Evolutionary conservation across 257 asterid species (phyloP).

Genomic region (Capsicum chinense): DNA sequence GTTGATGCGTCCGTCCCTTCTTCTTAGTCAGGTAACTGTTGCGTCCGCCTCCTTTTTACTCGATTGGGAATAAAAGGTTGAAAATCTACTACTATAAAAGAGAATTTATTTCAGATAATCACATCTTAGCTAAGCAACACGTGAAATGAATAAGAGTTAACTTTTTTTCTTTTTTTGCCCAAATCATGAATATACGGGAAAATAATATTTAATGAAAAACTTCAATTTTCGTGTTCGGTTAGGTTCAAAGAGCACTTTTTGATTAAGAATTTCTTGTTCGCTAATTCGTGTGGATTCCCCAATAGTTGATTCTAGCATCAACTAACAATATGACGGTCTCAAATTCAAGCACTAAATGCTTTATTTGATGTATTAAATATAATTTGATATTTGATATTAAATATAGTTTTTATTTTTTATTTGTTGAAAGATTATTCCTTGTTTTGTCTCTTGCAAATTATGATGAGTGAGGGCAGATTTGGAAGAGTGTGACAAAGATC

Average conservation of each 20-base stretch:
- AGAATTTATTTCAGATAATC: neutral
- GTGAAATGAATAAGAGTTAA: neutral
- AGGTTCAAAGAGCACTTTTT: neutral
- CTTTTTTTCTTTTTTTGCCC: neutral
- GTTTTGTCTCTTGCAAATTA: neutral
- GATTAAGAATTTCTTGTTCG: neutral
- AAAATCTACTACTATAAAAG: neutral
- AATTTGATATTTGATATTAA: too few species aligned
- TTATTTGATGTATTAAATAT: constrained; percentile 2
- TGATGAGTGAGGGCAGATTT: neutral
- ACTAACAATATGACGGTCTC: neutral
- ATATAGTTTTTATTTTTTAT: too few species aligned
- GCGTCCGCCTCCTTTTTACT: neutral
- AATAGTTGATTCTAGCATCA: neutral
- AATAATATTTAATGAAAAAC: neutral
- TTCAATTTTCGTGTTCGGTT: neutral
- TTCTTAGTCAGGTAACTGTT: neutral
- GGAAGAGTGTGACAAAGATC: neutral
- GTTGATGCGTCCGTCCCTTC: too few species aligned
- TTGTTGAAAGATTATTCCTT: neutral
- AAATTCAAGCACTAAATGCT: neutral
- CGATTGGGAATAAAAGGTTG: neutral
- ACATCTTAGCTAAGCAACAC: fast-evolving
- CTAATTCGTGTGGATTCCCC: neutral
- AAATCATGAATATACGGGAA: neutral